Conservation (phyloP, 148 eudicot species). For the Oxyria digyna region DNA sequence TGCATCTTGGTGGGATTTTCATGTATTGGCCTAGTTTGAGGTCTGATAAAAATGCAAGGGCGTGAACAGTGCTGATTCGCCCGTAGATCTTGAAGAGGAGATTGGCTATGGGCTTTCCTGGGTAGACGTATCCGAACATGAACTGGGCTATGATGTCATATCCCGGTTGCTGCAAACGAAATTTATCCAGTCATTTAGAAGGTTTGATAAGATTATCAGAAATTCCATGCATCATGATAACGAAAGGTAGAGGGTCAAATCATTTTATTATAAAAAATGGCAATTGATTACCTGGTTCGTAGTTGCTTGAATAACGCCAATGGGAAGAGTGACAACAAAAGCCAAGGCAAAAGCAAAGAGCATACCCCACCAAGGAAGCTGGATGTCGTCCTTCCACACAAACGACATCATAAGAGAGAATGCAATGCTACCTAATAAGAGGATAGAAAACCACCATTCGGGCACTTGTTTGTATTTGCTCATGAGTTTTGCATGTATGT, state of each 20-base stretch:
- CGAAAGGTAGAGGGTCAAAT: neutral
- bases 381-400: constrained; percentile 86
- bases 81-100: constrained; percentile 93
- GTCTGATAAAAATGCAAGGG: constrained; percentile 80
- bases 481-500: constrained; percentile 82
- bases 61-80: constrained; percentile 79
- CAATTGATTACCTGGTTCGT: constrained; percentile 62
- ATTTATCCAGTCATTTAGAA: too few relatives aligned
- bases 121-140: constrained; percentile 80
- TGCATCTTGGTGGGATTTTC: constrained; percentile 95
- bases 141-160: constrained; percentile 96
- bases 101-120: constrained; percentile 94
- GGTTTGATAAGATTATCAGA: too few relatives aligned
- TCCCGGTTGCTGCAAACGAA: constrained; percentile 90
- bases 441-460: constrained; percentile 73
- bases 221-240: neutral
- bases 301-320: constrained; percentile 98
- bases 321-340: constrained; percentile 82
- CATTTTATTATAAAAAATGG: too few relatives aligned
- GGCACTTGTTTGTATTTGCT: constrained; percentile 83
- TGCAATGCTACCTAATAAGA: constrained; percentile 46
- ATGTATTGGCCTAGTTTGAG: constrained; percentile 99
- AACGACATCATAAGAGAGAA: constrained; percentile 71
- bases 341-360: constrained; percentile 86
- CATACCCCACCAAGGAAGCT: constrained; percentile 99